Evolutionary conservation across 1,284 basidiomycete genomes (phyloP).

Genomic region (Pyrrhoderma noxium): DNA sequence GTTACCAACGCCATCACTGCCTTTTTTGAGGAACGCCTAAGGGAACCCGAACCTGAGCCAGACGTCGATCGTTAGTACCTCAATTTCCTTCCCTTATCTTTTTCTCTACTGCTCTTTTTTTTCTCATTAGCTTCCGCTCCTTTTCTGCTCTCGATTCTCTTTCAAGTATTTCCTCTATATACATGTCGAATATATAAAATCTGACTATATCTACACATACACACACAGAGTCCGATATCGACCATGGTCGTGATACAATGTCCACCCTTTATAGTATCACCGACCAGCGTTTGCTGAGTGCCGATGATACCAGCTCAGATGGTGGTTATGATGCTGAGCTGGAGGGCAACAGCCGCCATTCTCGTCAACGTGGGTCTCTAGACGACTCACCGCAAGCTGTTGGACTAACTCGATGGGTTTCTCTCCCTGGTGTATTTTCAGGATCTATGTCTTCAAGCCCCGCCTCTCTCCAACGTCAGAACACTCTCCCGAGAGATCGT

Average conservation of each 20-base stretch:
- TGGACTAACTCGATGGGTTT: slow-evolving; percentile 47
- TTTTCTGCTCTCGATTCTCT: slow-evolving; percentile 40
- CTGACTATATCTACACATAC: background rate
- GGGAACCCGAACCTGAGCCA: slow-evolving; percentile 36
- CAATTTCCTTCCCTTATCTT: background rate
- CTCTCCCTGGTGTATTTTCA: slow-evolving; percentile 48
- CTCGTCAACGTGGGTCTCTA: slow-evolving; percentile 67
- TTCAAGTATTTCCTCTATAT: background rate
- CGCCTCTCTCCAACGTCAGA: slow-evolving; percentile 57
- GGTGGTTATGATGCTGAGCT: slow-evolving; percentile 72
- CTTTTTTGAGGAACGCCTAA: slow-evolving; percentile 87
- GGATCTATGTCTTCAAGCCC: slow-evolving; percentile 62
- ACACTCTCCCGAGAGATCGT: slow-evolving; percentile 58
- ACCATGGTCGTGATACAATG: slow-evolving; percentile 31
- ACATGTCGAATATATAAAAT: no score
- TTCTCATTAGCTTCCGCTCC: slow-evolving; percentile 25
- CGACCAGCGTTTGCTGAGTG: slow-evolving; percentile 48
- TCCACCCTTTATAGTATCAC: slow-evolving; percentile 48
- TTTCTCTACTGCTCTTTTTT: slow-evolving; percentile 1
- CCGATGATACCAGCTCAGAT: slow-evolving; percentile 68
- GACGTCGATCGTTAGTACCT: slow-evolving; percentile 39
- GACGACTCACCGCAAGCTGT: slow-evolving; percentile 33
- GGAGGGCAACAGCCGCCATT: slow-evolving; percentile 57
- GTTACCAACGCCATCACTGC: slow-evolving; percentile 89
- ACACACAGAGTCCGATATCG: slow-evolving; percentile 19